Percentiles rank a stretch among this genome's conserved stretches.
Evolutionary conservation across 2,329 filamentous ascomycete species (phyloP).

Genomic region (Colletotrichum sp.): DNA sequence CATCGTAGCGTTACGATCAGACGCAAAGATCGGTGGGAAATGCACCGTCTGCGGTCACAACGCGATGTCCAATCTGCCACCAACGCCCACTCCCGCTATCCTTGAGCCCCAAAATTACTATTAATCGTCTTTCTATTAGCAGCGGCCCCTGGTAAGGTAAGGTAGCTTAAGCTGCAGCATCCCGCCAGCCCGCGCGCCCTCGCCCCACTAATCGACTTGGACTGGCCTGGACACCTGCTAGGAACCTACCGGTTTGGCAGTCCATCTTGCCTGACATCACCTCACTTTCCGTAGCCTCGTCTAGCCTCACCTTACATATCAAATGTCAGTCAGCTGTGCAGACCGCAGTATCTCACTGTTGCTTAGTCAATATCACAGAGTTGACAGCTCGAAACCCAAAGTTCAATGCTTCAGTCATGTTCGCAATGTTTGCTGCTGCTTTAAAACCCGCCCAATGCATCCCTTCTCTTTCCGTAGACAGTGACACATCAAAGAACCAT

Average conservation of each 20-base stretch:
- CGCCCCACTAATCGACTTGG: not conserved
- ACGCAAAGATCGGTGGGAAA: not conserved
- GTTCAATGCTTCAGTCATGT: conserved; percentile 12
- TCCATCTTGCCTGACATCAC: not conserved
- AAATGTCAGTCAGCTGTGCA: not conserved
- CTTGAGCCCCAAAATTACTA: conserved; percentile 1
- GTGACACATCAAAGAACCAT: not conserved
- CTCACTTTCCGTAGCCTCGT: not conserved
- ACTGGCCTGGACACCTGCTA: not conserved
- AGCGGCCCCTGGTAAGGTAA: not conserved
- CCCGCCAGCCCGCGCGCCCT: conserved; percentile 2
- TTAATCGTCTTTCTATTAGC: not conserved
- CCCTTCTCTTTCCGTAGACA: not conserved
- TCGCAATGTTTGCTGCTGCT: conserved; percentile 15
- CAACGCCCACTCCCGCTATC: not conserved
- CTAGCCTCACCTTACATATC: not conserved
- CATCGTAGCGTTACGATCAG: not conserved
- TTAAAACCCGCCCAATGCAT: conserved; percentile 18
- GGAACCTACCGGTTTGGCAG: not conserved
- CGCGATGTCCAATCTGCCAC: conserved; percentile 1
- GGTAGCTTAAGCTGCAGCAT: conserved; percentile 4
- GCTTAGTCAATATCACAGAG: not conserved
- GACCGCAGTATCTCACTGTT: not conserved
- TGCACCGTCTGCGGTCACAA: not conserved
- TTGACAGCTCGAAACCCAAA: not conserved